Conservation (phyloP, 352 stramenopile species). For the Blastocystis sp. region DNA sequence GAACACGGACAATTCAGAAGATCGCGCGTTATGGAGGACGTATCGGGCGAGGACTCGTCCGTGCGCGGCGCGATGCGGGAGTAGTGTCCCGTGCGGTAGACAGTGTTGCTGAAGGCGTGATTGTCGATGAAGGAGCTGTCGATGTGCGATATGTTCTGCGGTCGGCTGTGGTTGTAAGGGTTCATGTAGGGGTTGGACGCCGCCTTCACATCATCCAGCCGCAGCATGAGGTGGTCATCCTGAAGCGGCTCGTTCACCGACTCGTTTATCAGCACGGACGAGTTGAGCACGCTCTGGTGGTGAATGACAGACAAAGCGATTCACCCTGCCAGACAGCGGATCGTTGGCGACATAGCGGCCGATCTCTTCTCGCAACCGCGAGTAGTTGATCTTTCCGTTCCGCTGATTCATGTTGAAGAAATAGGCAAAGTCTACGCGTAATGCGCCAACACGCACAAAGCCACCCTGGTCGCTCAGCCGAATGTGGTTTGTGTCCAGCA, state of each 20-base stretch:
- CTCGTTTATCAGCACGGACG: background rate
- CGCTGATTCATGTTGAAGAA: conserved; percentile 46
- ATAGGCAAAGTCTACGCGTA: conserved; percentile 10
- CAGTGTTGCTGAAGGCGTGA: conserved; percentile 16
- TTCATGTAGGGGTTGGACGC: conserved; percentile 56
- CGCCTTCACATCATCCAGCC: background rate
- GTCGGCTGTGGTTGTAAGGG: conserved; percentile 40
- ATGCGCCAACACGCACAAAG: background rate
- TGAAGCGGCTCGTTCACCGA: background rate
- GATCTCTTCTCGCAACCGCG: background rate
- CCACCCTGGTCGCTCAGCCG: conserved; percentile 23
- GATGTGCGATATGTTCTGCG: conserved; percentile 45
- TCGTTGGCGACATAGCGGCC: background rate
- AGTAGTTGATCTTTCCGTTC: conserved; percentile 13
- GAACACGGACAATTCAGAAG: conserved; percentile 2
- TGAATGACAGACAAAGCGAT: background rate
- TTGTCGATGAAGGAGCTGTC: conserved; percentile 34
- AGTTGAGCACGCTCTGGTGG: background rate
- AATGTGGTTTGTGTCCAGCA: conserved; percentile 16
- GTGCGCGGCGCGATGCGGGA: background rate
- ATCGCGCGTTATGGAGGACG: background rate
- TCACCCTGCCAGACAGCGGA: background rate
- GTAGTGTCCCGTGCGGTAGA: conserved; percentile 44
- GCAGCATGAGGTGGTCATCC: conserved; percentile 21
- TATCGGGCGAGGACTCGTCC: background rate